Conservation (phyloP, 1,284 basidiomycete genomes). For the Ustilago nuda region DNA sequence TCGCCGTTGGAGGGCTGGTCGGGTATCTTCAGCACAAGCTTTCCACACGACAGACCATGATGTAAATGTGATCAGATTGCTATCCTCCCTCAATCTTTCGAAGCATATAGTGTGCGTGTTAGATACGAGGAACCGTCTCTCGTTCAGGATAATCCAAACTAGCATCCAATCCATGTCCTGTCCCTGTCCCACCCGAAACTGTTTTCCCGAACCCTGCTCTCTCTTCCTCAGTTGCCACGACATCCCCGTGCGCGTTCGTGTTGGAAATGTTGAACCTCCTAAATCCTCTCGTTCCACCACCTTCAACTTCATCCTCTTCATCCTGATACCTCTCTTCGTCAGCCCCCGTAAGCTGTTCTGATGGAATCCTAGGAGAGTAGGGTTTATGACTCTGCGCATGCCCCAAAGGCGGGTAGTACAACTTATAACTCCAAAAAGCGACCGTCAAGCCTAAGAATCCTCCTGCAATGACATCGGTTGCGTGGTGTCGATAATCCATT, state of each 20-base stretch:
- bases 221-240: not conserved
- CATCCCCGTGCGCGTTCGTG: not conserved
- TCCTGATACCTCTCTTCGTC: constrained; percentile 7
- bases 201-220: constrained; percentile 10
- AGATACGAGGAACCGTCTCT: constrained; percentile 36
- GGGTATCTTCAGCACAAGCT: constrained; percentile 32
- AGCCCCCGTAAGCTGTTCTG: constrained; percentile 19
- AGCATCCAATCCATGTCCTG: constrained; percentile 4
- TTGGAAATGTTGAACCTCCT: constrained; percentile 12
- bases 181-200: not conserved
- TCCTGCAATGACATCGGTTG: constrained; percentile 80
- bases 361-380: constrained; percentile 48
- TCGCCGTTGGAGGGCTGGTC: constrained; percentile 5
- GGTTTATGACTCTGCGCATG: constrained; percentile 55
- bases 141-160: constrained; percentile 40
- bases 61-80: too few relatives aligned
- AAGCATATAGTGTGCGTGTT: not conserved
- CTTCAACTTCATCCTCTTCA: not conserved
- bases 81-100: not conserved
- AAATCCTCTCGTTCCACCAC: constrained; percentile 1
- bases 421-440: constrained; percentile 72
- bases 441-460: constrained; percentile 79
- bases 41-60: not conserved
- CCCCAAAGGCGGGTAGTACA: constrained; percentile 55
- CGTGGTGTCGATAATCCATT: constrained; percentile 71